phyloP scores from a whole-genome alignment of 2,329 filamentous ascomycete species.

The Aspergillus fructus region DNA sequence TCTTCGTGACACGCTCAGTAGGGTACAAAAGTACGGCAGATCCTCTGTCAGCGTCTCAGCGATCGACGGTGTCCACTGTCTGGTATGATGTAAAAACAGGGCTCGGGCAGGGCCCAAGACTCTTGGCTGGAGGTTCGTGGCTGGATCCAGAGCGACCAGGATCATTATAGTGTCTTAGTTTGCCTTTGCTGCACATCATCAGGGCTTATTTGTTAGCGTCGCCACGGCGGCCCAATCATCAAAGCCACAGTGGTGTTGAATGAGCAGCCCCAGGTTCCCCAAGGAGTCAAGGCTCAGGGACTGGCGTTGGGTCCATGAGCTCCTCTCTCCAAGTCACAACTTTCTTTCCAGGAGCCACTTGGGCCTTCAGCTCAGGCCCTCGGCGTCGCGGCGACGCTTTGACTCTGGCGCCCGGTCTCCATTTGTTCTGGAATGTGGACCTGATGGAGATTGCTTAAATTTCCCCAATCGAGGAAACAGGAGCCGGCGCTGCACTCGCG shows the following conservation, averaged over 20 bases:
- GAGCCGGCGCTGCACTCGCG: too few species aligned
- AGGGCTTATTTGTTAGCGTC: constrained; percentile 13
- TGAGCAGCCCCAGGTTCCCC: neutral
- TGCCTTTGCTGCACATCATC: constrained; percentile 25
- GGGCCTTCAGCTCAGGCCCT: constrained; percentile 15
- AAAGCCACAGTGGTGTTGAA: neutral
- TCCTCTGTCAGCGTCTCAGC: neutral
- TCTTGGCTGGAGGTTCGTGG: constrained; percentile 6
- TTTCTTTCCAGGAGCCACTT: neutral
- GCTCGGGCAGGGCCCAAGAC: neutral
- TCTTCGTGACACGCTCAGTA: neutral
- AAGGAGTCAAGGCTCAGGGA: constrained; percentile 3
- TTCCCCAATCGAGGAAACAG: neutral
- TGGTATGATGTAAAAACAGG: constrained; percentile 7
- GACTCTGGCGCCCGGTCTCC: constrained; percentile 11
- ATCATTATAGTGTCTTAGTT: constrained; percentile 4
- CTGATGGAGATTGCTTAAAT: neutral
- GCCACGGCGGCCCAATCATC: constrained; percentile 10
- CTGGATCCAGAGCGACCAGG: neutral
- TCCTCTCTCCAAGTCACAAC: neutral
- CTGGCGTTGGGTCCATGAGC: neutral
- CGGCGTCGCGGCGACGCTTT: constrained; percentile 18
- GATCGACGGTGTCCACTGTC: constrained; percentile 8
- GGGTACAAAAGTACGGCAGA: neutral
- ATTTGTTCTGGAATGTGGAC: constrained; percentile 16